Base-by-base conservation (phyloP, 805 yeast species). In the Kluyveromyces dobzhanskii region DNA sequence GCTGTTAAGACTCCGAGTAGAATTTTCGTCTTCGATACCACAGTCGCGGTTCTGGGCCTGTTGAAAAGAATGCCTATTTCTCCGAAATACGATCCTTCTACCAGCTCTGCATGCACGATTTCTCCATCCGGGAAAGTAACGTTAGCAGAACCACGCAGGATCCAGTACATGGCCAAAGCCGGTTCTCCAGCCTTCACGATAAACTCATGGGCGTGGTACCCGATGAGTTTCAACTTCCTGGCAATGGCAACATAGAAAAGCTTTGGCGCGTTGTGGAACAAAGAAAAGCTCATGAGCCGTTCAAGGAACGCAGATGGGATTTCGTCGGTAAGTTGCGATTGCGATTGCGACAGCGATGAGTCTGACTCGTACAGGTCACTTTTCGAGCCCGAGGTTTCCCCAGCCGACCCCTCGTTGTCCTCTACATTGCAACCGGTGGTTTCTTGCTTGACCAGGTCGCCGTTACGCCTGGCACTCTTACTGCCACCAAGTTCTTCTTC, bases 101-200 rank as follows among this genome's bases (percentile, higher is more conserved):
- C 69, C 7, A 82, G 61, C 52, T 79, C 86, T 1, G 88, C 87
- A 50, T 78, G 79, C 3, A 76, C 68, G 3, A 83, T 72, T 58
- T 82, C 90, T 21, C 86, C 88, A 53, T 82, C 92, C 1, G 83
- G 72, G 11, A 85, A 76, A 0, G 86, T 75, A 10, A 83, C 85
- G n/a, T 77, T 75, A 2, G 82, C 90, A 0, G 78, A 70, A 3
- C 92, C 92, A 50, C 81, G 73, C 12, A 82, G 57, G 28, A 82
- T 78, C 87, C 90, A 81, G 52, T 80, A 82, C 85, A 83, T 80
- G 16, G 88, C 73, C 47, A 71, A 73, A 2, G 86, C 78, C 1
- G 78, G 80, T 47, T 81, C 87, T 1, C 90, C 88, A 46, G 70
- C 75, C 42, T 75, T 76, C 32, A 82, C 76, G 27, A 82, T 77